Evolutionary conservation across 805 yeast species (phyloP), one percentile per base, ranked within the genome.

Genomic region (Ogataea sp.): DNA sequence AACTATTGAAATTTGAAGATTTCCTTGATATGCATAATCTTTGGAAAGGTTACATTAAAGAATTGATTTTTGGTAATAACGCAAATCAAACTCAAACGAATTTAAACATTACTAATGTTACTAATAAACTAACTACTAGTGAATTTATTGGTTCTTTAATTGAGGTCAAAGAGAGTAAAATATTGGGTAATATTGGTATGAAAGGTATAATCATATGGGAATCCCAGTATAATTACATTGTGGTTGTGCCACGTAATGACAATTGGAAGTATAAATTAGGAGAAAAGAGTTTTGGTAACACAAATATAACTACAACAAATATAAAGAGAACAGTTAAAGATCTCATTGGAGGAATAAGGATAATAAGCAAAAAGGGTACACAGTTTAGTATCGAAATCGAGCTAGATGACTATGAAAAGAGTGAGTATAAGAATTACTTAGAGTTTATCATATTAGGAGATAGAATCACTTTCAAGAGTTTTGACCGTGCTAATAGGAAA

Each of bases 201-300:
- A 47, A 65, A 29, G 97, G 97, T 0, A 83, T 88, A 5, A 84
- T 88, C 2, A 62, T 85, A 2, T 84, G 93, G 83, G 97, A 88
- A 54, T 73, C 90, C 8, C 87, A 83, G 55, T 76, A 78, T 47
- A 71, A 73, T 43, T 81, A 85, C 52, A 70, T 85, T 2, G 51
- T 87, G 35, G 78, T 79, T 11, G 71, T 78, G 1, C 71, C 71
- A 3, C 53, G 71, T 34, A 51, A 51, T 9, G 58, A 56, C 20
- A 62, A 55, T 42, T 65, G 70, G 70, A 64, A 59, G 41, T n/a
- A 30, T 30, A 18, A 18, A 28, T 39, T 45, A 3, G 45, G 51
- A 26, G 39, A 55, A 1, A 44, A 20, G 59, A 55, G 17, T 32
- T 2, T 34, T 46, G 54, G 16, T 30, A 1, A 24, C 31, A 10